Evolutionary conservation across 306 rosid species (phyloP).

Genomic region (Lathyrus aphaca): DNA sequence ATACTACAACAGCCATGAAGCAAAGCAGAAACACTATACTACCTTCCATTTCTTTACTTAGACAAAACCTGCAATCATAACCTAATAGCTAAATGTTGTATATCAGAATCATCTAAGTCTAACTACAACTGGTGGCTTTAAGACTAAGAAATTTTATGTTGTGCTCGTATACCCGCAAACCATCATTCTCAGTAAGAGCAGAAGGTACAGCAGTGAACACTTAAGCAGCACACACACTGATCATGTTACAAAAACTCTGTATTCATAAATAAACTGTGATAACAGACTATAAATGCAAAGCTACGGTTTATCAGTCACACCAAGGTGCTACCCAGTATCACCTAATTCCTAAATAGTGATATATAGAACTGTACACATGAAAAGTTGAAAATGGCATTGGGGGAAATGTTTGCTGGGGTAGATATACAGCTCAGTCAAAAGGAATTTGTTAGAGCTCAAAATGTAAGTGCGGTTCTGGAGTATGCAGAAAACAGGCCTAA

Average conservation of each 20-base stretch:
- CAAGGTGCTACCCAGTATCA: background rate
- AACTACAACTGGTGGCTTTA: slow-evolving; percentile 13
- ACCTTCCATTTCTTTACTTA: background rate
- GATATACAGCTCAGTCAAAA: background rate
- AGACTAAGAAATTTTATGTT: slow-evolving; percentile 8
- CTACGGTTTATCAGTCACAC: slow-evolving; percentile 12
- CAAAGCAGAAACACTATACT: background rate
- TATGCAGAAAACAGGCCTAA: background rate
- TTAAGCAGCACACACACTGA: slow-evolving; percentile 14
- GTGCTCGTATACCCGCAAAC: slow-evolving; percentile 4
- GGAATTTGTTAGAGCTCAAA: slow-evolving; percentile 11
- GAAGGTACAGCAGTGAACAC: slow-evolving; percentile 28
- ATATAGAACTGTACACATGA: no score
- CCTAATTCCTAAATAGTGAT: slow-evolving; percentile 10
- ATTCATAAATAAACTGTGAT: slow-evolving; percentile 8
- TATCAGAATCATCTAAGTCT: slow-evolving; percentile 12
- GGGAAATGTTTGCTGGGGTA: slow-evolving; percentile 12
- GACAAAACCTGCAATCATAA: slow-evolving; percentile 11
- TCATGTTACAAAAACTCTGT: slow-evolving; percentile 27
- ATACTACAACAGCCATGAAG: slow-evolving; percentile 8
- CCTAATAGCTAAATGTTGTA: slow-evolving; percentile 11
- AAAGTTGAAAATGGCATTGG: no score
- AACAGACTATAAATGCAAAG: slow-evolving; percentile 15
- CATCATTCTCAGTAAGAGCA: slow-evolving; percentile 19
- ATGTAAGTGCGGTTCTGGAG: background rate